These are phyloP conservation scores for Cryptococcus deneoformans DNA, from an alignment of 1,284 basidiomycete species.

Conservation along the genomic window DNA sequence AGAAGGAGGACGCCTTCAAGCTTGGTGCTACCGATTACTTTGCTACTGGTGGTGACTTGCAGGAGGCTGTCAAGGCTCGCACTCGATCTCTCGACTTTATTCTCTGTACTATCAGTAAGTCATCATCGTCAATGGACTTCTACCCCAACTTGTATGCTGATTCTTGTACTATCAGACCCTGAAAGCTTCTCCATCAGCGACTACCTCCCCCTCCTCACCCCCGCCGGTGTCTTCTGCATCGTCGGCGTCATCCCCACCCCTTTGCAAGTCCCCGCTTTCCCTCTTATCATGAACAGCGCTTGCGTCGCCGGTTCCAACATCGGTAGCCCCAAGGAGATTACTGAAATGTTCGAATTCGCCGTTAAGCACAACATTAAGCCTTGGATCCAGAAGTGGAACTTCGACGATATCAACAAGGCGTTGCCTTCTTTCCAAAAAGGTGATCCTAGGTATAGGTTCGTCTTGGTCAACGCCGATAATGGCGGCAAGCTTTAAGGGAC, in stretches of 20 bases:
- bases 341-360: constrained; percentile 48
- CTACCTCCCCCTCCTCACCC: constrained; percentile 49
- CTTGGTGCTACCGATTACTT: constrained; percentile 58
- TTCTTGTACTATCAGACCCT: constrained; percentile 21
- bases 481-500: constrained; percentile 28
- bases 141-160: neutral
- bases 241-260: constrained; percentile 47
- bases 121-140: neutral
- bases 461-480: constrained; percentile 50
- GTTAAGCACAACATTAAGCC: constrained; percentile 43
- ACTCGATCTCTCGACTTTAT: constrained; percentile 59
- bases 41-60: constrained; percentile 49
- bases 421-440: constrained; percentile 51
- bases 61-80: constrained; percentile 46
- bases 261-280: constrained; percentile 21
- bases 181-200: constrained; percentile 43
- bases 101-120: constrained; percentile 53
- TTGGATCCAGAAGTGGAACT: constrained; percentile 51
- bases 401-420: constrained; percentile 52
- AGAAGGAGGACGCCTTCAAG: constrained; percentile 60
- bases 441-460: constrained; percentile 52
- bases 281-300: constrained; percentile 34
- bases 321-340: constrained; percentile 47
- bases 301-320: constrained; percentile 47
- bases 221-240: constrained; percentile 47